Percentiles rank a stretch among this genome's conserved stretches.
Evolutionary conservation across 208 protist species (phyloP).

Genomic region (Angomonas ambiguus): DNA sequence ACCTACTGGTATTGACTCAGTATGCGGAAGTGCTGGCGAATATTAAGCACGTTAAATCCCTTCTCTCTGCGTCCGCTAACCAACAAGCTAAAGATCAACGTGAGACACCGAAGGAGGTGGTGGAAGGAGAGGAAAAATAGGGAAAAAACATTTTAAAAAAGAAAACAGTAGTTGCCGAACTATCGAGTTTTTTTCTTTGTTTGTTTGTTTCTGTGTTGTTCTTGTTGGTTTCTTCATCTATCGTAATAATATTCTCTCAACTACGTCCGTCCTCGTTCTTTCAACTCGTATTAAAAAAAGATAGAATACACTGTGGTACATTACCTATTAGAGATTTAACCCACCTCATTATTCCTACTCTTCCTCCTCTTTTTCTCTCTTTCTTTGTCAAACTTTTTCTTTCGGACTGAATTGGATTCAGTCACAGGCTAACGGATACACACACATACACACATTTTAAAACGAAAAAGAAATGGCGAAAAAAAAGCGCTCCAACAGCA

Average conservation of each 20-base stretch:
- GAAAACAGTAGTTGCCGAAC: neutral
- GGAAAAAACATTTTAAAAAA: too few species aligned
- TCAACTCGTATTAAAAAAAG: too few species aligned
- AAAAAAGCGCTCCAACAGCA: neutral
- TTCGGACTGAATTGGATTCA: neutral
- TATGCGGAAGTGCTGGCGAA: constrained; percentile 27
- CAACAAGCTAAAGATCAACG: neutral
- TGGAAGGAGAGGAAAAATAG: neutral
- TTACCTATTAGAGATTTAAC: too few species aligned
- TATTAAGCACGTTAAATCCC: constrained; percentile 48
- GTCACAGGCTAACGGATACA: neutral
- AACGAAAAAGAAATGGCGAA: neutral
- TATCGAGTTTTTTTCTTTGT: constrained; percentile 3
- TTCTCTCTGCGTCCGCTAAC: constrained; percentile 15
- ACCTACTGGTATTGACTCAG: constrained; percentile 21
- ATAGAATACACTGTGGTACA: too few species aligned
- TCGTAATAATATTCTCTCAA: constrained; percentile 17
- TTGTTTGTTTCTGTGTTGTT: constrained; percentile 1
- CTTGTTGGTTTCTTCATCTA: constrained; percentile 1
- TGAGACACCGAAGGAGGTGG: neutral
- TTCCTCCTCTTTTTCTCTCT: constrained; percentile 9
- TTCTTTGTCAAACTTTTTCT: constrained; percentile 4
- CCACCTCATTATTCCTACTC: neutral
- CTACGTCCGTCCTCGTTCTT: constrained; percentile 3
- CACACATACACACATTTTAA: neutral